Percentiles rank a stretch among this genome's conserved stretches.
Evolutionary conservation across 768 basidiomycete species (phyloP).

Genomic region (Pulveroboletus frians): DNA sequence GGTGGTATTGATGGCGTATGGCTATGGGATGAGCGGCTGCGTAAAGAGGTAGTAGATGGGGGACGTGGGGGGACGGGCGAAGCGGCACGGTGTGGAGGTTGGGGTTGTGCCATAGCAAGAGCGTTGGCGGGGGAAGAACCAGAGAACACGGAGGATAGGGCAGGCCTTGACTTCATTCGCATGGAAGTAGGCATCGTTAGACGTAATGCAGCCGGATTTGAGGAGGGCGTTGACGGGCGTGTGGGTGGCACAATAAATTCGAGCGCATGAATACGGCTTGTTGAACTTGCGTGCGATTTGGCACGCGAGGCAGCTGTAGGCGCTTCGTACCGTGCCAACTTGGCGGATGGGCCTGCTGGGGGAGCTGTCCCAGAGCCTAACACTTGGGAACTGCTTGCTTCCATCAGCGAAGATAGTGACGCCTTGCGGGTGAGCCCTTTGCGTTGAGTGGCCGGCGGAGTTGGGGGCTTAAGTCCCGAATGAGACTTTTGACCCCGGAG

Average conservation of each 20-base stretch:
- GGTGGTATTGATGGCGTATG: constrained; percentile 35
- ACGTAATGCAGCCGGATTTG: constrained; percentile 70
- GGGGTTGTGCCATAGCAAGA: constrained; percentile 20
- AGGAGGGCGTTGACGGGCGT: constrained; percentile 74
- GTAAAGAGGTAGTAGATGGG: constrained; percentile 49
- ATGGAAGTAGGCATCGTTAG: constrained; percentile 86
- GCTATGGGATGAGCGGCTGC: constrained; percentile 29
- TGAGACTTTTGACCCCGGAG: constrained; percentile 83
- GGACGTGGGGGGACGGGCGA: constrained; percentile 60
- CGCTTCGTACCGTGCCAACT: constrained; percentile 58
- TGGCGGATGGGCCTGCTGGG: constrained; percentile 32
- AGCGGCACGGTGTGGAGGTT: constrained; percentile 42
- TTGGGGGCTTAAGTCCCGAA: constrained; percentile 71
- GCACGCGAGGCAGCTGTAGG: constrained; percentile 81
- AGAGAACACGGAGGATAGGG: constrained; percentile 74
- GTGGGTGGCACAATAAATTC: constrained; percentile 73
- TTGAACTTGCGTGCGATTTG: constrained; percentile 61
- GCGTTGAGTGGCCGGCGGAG: constrained; percentile 58
- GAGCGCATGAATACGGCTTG: constrained; percentile 50
- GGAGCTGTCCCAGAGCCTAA: constrained; percentile 45
- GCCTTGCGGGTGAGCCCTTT: constrained; percentile 65
- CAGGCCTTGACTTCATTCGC: constrained; percentile 66
- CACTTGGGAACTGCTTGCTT: constrained; percentile 51
- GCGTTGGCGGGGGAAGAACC: constrained; percentile 33
- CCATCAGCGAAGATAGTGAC: constrained; percentile 71